These are phyloP conservation scores for Chlamydomonas eustigma DNA, from an alignment of 139 green algal genomes.

Conservation along the genomic window DNA sequence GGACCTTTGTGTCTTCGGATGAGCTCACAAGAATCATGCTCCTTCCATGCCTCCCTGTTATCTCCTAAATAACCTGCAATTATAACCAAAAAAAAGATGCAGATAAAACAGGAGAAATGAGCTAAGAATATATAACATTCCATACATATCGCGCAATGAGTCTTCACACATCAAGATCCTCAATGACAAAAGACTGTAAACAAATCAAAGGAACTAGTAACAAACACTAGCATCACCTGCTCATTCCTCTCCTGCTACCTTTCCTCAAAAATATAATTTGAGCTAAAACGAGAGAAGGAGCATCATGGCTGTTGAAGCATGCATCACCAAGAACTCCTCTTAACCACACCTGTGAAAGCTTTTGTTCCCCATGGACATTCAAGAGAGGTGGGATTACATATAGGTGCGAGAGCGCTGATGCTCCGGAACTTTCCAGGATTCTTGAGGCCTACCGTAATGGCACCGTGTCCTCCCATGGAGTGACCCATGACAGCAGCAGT, in stretches of 20 bases:
- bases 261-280: too few species aligned
- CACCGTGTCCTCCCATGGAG: constrained; percentile 46
- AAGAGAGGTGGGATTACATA: constrained; percentile 75
- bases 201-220: too few species aligned
- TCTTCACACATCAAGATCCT: too few species aligned
- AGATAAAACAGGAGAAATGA: background rate
- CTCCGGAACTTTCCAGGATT: constrained; percentile 55
- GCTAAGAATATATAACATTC: background rate
- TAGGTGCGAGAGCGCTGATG: constrained; percentile 87
- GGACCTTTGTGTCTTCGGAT: constrained; percentile 50
- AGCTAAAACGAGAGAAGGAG: too few species aligned
- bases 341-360: constrained; percentile 59
- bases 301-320: too few species aligned
- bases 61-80: constrained; percentile 78
- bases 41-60: constrained; percentile 52
- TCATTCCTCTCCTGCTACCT: too few species aligned
- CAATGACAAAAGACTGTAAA: too few species aligned
- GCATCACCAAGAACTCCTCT: too few species aligned
- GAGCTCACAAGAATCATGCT: constrained; percentile 88
- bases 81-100: background rate
- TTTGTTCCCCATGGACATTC: constrained; percentile 89
- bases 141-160: too few species aligned
- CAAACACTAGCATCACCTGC: too few species aligned
- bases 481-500: constrained; percentile 43
- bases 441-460: constrained; percentile 2